phyloP scores from a whole-genome alignment of 2,329 filamentous ascomycete species.

The Cryphonectria parasitica region DNA sequence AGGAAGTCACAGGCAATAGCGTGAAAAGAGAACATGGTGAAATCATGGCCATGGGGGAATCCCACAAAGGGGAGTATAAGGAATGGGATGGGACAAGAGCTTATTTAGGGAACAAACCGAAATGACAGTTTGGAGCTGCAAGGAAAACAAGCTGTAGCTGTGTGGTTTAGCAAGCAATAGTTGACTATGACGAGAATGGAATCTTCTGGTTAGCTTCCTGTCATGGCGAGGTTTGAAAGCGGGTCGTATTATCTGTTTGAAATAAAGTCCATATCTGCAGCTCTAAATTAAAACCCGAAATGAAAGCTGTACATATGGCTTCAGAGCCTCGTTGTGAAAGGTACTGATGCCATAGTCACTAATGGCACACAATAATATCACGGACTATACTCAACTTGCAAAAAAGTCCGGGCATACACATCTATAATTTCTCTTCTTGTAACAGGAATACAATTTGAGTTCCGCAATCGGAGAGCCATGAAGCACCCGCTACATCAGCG shows the following conservation, averaged over 20 bases:
- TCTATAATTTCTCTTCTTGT: background rate
- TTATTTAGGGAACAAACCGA: background rate
- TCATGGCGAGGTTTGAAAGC: background rate
- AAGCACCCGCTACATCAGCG: background rate
- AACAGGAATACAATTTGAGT: background rate
- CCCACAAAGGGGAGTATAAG: background rate
- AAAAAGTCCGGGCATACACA: background rate
- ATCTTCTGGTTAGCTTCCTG: background rate
- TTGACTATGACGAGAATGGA: no score
- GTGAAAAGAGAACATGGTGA: background rate
- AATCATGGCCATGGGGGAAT: background rate
- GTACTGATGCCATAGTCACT: background rate
- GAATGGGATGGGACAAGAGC: background rate
- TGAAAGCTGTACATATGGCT: background rate
- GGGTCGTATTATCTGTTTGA: background rate
- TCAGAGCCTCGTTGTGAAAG: background rate
- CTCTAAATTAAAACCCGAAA: no score
- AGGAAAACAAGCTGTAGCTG: background rate
- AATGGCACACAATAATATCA: background rate
- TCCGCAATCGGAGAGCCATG: background rate
- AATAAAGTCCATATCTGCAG: background rate
- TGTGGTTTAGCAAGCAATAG: background rate
- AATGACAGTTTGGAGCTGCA: no score
- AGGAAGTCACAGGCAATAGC: background rate
- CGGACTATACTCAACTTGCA: background rate